Base-by-base conservation (phyloP, 164 flowering plant species). In the Vitis cinerea region DNA sequence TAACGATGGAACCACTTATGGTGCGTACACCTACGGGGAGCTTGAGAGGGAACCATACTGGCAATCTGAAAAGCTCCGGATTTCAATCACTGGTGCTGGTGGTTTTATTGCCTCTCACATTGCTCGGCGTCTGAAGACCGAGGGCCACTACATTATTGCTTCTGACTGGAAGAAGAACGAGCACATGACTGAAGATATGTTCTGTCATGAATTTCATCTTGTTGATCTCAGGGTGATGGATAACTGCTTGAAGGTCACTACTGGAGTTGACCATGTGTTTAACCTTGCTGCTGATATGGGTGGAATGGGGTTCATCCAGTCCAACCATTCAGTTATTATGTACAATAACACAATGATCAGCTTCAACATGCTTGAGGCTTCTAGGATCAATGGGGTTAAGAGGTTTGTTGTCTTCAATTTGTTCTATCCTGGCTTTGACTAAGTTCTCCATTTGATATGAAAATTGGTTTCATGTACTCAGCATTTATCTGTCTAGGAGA, bases 251-350 rank as follows among this genome's bases (percentile, higher is more conserved):
- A 93, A 88, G 80, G 97, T 95, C 60, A 93, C 98, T 8, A 70
- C 84, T 48, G 88, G 79, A 2, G 97, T 90, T 37, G 97, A 95
- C 66, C 99, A 95, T 79, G 98, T 95, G 8, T 95, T 95, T 70
- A 95, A 95, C 83, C 90, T 95, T n/a, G 99, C 98, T 67, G 99
- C 99, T 72, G 99, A 95, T 79, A 95, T 95, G 99, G 99, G 99
- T 70, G 99, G 99, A 48, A 95, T 95, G 99, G 99, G 99, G 11
- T 95, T 95, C 80, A 95, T 95, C 58, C 99, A 95, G 83, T 95
- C 99, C 63, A 95, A 95, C 73, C 99, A 95, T 78, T 95, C 99
- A 0, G 98, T 95, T 58, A 95, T 95, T 62, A 90, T 95, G 96
- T 95, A 93, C 54, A 95, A 95, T 80, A 93, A 95, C 80, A 95